These are phyloP conservation scores for Misopates orontium DNA, from an alignment of 257 asterid genomes.

Conservation along the genomic window DNA sequence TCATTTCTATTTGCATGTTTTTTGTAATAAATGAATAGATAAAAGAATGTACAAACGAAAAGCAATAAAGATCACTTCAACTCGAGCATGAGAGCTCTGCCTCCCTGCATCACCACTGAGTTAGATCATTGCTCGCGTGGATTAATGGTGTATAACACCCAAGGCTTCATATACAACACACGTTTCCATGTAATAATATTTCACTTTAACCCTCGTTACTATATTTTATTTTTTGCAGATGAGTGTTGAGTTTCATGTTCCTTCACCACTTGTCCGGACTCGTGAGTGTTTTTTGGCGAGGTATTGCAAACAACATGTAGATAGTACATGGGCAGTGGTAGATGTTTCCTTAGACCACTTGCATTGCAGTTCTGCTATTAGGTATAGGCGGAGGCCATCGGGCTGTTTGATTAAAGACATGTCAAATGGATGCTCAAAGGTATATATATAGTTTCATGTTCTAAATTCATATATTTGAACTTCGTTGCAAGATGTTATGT, in stretches of 20 bases:
- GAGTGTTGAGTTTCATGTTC: constrained; percentile 52
- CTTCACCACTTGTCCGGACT: constrained; percentile 51
- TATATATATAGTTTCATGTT: neutral
- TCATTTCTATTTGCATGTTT: too few species aligned
- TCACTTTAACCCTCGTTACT: too few species aligned
- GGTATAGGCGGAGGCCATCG: constrained; percentile 58
- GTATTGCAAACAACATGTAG: constrained; percentile 33
- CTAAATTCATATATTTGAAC: too few species aligned
- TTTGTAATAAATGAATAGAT: too few species aligned
- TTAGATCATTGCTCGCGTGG: too few species aligned
- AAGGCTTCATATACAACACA: too few species aligned
- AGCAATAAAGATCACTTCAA: too few species aligned
- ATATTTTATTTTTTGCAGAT: constrained; percentile 33
- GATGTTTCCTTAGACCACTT: constrained; percentile 52
- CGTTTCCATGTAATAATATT: too few species aligned
- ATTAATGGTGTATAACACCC: too few species aligned
- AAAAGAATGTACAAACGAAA: too few species aligned
- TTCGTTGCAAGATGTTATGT: neutral
- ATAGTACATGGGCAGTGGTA: constrained; percentile 51
- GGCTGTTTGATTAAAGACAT: constrained; percentile 53
- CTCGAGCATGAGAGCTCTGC: too few species aligned
- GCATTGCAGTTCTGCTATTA: neutral
- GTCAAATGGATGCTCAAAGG: constrained; percentile 50
- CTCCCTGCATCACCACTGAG: too few species aligned
- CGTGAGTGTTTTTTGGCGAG: constrained; percentile 45